These are phyloP conservation scores for Castanea crenata DNA, from an alignment of 306 rosid genomes.

Conservation along the genomic window DNA sequence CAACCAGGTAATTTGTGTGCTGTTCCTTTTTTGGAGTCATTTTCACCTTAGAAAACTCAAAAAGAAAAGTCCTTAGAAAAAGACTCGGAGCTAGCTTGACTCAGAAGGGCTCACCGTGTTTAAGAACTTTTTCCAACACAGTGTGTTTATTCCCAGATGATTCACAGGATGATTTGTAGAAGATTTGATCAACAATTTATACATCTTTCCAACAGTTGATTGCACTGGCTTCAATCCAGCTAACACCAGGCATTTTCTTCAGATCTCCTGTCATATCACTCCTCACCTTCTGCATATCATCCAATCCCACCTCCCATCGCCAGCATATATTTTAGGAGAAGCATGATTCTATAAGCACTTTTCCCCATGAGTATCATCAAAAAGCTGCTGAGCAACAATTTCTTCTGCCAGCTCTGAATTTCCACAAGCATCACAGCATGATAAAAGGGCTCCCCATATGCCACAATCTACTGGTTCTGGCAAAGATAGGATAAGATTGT, in stretches of 20 bases:
- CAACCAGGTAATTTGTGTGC: no score
- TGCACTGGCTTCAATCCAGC: constrained; percentile 53
- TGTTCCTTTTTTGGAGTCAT: no score
- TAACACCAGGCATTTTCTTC: constrained; percentile 62
- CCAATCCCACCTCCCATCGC: constrained; percentile 83
- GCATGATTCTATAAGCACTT: constrained; percentile 64
- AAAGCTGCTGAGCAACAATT: constrained; percentile 54
- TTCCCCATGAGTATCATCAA: constrained; percentile 43
- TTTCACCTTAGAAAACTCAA: no score
- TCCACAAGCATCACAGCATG: constrained; percentile 73
- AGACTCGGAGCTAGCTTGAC: no score
- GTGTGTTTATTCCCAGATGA: background rate
- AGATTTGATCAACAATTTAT: background rate
- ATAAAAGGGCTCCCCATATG: constrained; percentile 80
- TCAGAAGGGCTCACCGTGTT: no score
- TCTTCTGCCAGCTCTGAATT: constrained; percentile 76
- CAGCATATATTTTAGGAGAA: constrained; percentile 73
- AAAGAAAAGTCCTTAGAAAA: no score
- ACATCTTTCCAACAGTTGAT: constrained; percentile 3
- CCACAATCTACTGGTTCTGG: constrained; percentile 75
- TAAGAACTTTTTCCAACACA: background rate
- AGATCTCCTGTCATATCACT: constrained; percentile 43
- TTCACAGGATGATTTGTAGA: background rate
- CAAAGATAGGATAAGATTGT: constrained; percentile 52
- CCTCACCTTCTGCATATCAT: constrained; percentile 63